Conservation (phyloP, 805 yeast genomes). For the Sporopachydermia quercuum region DNA sequence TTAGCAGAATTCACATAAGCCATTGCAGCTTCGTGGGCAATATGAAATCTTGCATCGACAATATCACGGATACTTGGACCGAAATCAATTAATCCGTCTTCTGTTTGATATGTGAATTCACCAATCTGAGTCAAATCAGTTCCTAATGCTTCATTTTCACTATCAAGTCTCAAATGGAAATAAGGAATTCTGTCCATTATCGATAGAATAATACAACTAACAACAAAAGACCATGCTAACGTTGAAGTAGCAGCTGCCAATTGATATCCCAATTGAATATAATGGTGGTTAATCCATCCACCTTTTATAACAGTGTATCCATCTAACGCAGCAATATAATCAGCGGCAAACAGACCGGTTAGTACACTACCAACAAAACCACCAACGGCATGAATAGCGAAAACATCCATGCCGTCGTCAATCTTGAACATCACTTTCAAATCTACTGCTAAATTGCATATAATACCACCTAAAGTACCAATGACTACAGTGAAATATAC, state of each 20-base stretch:
- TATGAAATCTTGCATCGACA: background rate
- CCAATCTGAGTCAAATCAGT: constrained; percentile 76
- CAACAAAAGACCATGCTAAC: constrained; percentile 51
- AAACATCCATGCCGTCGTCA: constrained; percentile 81
- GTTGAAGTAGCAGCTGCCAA: constrained; percentile 56
- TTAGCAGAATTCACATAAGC: background rate
- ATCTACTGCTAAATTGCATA: constrained; percentile 71
- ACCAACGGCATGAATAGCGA: constrained; percentile 74
- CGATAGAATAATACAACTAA: constrained; percentile 49
- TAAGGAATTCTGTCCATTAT: constrained; percentile 56
- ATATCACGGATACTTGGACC: background rate
- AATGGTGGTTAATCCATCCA: constrained; percentile 77
- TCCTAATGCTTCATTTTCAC: constrained; percentile 73
- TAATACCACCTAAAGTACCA: constrained; percentile 50
- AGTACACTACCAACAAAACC: constrained; percentile 57
- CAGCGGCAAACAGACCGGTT: constrained; percentile 78
- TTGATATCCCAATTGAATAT: constrained; percentile 68
- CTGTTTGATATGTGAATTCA: constrained; percentile 57
- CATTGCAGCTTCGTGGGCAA: background rate
- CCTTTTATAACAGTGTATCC: constrained; percentile 49
- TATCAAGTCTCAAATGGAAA: constrained; percentile 61
- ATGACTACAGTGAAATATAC: constrained; percentile 60
- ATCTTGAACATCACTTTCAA: constrained; percentile 45
- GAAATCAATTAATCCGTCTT: constrained; percentile 16
- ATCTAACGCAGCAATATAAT: constrained; percentile 61